Percentiles rank a stretch among this genome's conserved stretches.
These are phyloP conservation scores for Oryza brachyantha DNA, from an alignment of 176 grass and related monocot species.

Conservation along the genomic window DNA sequence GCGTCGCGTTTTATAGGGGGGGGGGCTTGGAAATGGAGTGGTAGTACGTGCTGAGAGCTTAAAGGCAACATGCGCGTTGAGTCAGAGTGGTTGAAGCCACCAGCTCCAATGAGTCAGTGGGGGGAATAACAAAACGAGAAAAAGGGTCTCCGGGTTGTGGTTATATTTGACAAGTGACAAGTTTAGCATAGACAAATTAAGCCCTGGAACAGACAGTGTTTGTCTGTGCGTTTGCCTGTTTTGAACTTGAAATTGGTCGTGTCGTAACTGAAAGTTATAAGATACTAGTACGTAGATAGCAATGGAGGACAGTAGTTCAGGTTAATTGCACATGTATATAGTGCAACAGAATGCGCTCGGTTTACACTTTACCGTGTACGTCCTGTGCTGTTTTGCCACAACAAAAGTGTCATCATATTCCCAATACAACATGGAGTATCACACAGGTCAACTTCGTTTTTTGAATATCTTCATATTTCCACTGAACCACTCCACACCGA, in stretches of 20 bases:
- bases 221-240: neutral
- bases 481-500: conserved; percentile 18
- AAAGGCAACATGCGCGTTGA: conserved; percentile 7
- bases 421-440: neutral
- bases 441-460: neutral
- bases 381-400: neutral
- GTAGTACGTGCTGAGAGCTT: conserved; percentile 17
- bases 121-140: neutral
- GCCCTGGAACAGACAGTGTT: neutral
- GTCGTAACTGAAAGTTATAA: neutral
- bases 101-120: conserved; percentile 40
- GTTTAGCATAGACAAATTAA: neutral
- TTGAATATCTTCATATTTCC: neutral
- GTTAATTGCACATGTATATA: neutral
- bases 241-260: neutral
- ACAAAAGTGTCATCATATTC: neutral
- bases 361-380: neutral
- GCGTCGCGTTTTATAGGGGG: conserved; percentile 1
- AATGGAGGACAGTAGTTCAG: neutral
- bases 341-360: neutral
- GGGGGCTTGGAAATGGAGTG: conserved; percentile 23
- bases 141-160: neutral
- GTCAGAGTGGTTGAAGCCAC: conserved; percentile 43
- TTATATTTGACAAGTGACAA: neutral
- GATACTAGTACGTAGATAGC: too few relatives aligned